A percentile compares a stretch with the other conserved stretches of the same genome.
Conservation (phyloP, 2,329 filamentous ascomycete species). For the Biscogniauxia marginata region DNA sequence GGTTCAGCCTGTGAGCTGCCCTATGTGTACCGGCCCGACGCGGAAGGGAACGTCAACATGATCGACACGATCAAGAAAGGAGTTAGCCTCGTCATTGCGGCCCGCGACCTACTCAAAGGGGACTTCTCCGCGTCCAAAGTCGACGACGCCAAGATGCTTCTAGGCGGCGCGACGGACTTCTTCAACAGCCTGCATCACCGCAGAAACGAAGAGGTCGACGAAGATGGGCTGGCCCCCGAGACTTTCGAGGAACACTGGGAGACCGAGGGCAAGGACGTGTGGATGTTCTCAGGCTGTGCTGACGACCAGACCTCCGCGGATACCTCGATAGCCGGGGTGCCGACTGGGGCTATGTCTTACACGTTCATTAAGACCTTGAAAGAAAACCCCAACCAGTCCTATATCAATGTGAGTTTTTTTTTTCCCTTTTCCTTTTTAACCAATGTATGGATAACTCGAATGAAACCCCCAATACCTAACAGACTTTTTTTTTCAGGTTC, state of each 20-base stretch:
- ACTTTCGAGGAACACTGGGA: slow-evolving; percentile 42
- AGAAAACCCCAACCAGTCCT: slow-evolving; percentile 31
- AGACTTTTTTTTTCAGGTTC: slow-evolving; percentile 15
- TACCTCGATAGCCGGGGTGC: slow-evolving; percentile 35
- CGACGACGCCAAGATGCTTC: slow-evolving; percentile 49
- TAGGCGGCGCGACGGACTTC: slow-evolving; percentile 53
- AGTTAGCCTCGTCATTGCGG: slow-evolving; percentile 47
- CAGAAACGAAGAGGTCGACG: slow-evolving; percentile 39
- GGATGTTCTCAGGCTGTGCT: slow-evolving; percentile 41
- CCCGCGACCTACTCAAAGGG: slow-evolving; percentile 47
- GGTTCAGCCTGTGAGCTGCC: slow-evolving; percentile 59
- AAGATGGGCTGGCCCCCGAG: slow-evolving; percentile 43
- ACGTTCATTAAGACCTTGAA: slow-evolving; percentile 35
- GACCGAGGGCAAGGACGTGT: slow-evolving; percentile 39
- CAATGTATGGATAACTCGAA: too few species aligned
- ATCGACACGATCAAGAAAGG: slow-evolving; percentile 56
- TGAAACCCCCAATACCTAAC: too few species aligned
- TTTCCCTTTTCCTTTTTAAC: not conserved
- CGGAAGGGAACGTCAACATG: slow-evolving; percentile 54
- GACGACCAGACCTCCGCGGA: slow-evolving; percentile 41
- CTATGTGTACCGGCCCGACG: slow-evolving; percentile 55
- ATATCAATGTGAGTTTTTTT: slow-evolving; percentile 27
- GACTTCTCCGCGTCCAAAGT: slow-evolving; percentile 46
- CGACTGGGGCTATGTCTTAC: slow-evolving; percentile 41
- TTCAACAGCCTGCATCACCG: slow-evolving; percentile 51